Evolutionary conservation across 495 filamentous ascomycete species (phyloP), one percentile per base, ranked within the genome.

Genomic region (Penicillium atrosanguineum): DNA sequence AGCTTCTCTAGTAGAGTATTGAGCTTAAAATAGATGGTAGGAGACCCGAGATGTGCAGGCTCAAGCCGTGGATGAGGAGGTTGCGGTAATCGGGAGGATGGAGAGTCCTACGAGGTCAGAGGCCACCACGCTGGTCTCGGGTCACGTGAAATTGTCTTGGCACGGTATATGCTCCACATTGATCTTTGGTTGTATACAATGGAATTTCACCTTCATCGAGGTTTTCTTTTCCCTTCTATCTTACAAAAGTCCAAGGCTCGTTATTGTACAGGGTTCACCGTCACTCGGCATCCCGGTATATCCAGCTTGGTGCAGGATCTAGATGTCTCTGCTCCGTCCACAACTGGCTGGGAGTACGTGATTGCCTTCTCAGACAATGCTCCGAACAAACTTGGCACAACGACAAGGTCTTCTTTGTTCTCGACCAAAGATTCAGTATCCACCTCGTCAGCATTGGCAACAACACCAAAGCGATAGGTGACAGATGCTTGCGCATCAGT

Each of bases 301-400:
- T 75, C 65, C n/a, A 78, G 51, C 43, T 78, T 76, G 0, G 73
- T 75, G 46, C 55, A 57, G 39, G 62, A 68, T 25, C 62, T 54
- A 7, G 50, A 44, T 23, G 16, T 39, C 19, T 42, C 51, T 46
- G 40, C 56, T 9, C 31, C 44, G 40, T 51, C 47, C 34, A 43
- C 12, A 36, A 65, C 23, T 15, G 68, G 68, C 48, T 71, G 70
- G 18, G 65, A 57, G 52, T 74, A 77, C 14, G 69, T 73, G 46
- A 82, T 75, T 18, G 72, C 75, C 51, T 77, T 74, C 45, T 79
- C 78, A 7, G 77, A 80, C 36, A 80, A 52, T 39, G 76, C 76
- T 3, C 79, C 78, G 55, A 82, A 81, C 18, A 65, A 61, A 46
- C 68, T 64, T 26, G 65, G 62, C 6, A 71, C 29, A 18, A 62